Evolutionary conservation across 2,329 filamentous ascomycete genomes (phyloP).

Genomic region (Stagonosporopsis rhizophila): DNA sequence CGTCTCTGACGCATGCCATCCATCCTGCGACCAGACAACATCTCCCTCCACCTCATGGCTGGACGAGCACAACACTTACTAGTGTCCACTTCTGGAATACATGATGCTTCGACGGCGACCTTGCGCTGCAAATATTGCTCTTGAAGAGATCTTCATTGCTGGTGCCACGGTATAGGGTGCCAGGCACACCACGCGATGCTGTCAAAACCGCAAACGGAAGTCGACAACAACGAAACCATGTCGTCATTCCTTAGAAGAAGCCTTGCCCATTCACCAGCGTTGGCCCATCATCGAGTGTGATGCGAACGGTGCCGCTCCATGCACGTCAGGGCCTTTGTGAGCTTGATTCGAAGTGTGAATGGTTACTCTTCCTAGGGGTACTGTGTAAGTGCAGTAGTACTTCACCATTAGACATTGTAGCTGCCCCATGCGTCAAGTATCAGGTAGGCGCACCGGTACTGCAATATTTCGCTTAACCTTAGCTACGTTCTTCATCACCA

Average conservation of each 20-base stretch:
- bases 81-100: neutral
- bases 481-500: conserved; percentile 9
- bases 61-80: neutral
- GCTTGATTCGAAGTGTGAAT: neutral
- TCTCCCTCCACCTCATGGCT: conserved; percentile 4
- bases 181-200: conserved; percentile 15
- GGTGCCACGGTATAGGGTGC: conserved; percentile 8
- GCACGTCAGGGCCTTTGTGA: neutral
- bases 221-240: conserved; percentile 1
- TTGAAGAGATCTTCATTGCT: conserved; percentile 1
- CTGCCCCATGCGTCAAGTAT: conserved; percentile 1
- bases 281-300: neutral
- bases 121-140: neutral
- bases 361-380: neutral
- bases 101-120: conserved; percentile 2
- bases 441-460: conserved; percentile 3
- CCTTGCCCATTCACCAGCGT: conserved; percentile 6
- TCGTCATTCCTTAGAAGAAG: conserved; percentile 2
- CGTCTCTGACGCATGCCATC: neutral
- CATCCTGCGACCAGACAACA: neutral
- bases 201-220: conserved; percentile 17
- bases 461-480: conserved; percentile 7
- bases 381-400: neutral
- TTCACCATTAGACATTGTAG: neutral
- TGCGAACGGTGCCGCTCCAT: neutral